phyloP scores from a whole-genome alignment of 305 asterid genomes.

The Salvia sclarea region DNA sequence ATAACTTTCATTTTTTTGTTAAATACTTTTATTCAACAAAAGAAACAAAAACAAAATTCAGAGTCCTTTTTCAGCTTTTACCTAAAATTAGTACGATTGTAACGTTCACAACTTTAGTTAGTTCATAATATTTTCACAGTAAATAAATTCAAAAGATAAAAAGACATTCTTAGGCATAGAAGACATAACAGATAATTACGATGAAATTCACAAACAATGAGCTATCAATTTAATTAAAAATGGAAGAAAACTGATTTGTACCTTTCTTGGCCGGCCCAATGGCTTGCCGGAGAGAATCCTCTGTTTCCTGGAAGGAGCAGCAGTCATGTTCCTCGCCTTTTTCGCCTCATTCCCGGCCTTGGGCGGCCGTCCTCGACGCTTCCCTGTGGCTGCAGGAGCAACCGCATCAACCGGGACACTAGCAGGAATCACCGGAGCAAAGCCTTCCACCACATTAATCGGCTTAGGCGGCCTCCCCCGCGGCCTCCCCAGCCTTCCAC shows the following conservation, averaged over 20 bases:
- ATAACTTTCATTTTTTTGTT: not conserved
- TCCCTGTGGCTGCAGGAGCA: slow-evolving; percentile 29
- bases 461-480: slow-evolving; percentile 68
- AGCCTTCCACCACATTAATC: slow-evolving; percentile 37
- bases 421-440: slow-evolving; percentile 30
- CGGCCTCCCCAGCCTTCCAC: slow-evolving; percentile 44
- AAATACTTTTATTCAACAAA: not conserved
- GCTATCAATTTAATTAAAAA: not conserved
- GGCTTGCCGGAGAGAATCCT: slow-evolving; percentile 68
- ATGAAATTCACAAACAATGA: not conserved
- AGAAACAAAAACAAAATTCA: not conserved
- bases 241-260: slow-evolving; percentile 20
- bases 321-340: slow-evolving; percentile 30
- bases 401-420: slow-evolving; percentile 18
- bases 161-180: not conserved
- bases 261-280: slow-evolving; percentile 83
- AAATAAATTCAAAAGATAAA: not conserved
- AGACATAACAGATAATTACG: not conserved
- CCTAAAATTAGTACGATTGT: not conserved
- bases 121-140: not conserved
- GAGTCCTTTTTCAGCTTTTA: not conserved
- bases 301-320: slow-evolving; percentile 36
- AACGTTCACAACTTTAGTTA: not conserved
- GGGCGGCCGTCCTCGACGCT: slow-evolving; percentile 75
- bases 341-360: slow-evolving; percentile 39